phyloP scores from a whole-genome alignment of 495 filamentous ascomycete genomes.

The Wilcoxina mikolae region DNA sequence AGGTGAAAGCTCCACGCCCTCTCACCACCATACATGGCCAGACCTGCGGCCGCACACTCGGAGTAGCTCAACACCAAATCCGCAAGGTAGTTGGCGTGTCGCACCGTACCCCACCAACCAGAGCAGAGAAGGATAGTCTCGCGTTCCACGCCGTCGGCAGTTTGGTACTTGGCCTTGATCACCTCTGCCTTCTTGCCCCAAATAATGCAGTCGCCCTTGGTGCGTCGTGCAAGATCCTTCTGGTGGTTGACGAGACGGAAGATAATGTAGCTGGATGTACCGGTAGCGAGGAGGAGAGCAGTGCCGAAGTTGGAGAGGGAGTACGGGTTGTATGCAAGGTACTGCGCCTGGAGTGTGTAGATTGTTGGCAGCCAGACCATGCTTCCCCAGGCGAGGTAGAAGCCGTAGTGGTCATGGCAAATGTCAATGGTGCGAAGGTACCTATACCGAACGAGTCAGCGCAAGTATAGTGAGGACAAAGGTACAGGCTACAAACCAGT shows the following conservation, averaged over 20 bases:
- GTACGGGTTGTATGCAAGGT: slow-evolving; percentile 35
- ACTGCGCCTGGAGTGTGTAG: slow-evolving; percentile 39
- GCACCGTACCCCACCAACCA: slow-evolving; percentile 38
- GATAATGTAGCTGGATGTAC: slow-evolving; percentile 33
- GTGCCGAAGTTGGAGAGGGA: slow-evolving; percentile 25
- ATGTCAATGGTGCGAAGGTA: slow-evolving; percentile 41
- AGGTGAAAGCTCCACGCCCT: slow-evolving; percentile 15
- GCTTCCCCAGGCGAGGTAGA: slow-evolving; percentile 38
- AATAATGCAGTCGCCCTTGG: slow-evolving; percentile 32
- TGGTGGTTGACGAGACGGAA: slow-evolving; percentile 38
- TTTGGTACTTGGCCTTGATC: slow-evolving; percentile 31
- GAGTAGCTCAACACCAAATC: slow-evolving; percentile 35
- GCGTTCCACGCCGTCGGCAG: slow-evolving; percentile 32
- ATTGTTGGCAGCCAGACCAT: slow-evolving; percentile 34
- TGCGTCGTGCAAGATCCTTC: slow-evolving; percentile 34
- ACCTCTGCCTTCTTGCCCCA: slow-evolving; percentile 34
- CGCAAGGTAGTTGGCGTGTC: slow-evolving; percentile 38
- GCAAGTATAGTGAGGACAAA: not conserved
- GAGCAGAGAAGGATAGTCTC: slow-evolving; percentile 34
- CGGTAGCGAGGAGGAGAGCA: slow-evolving; percentile 27
- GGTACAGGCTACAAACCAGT: slow-evolving; percentile 27
- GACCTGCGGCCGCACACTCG: slow-evolving; percentile 34
- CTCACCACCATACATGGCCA: slow-evolving; percentile 1
- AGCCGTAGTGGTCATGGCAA: slow-evolving; percentile 39
- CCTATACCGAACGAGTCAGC: slow-evolving; percentile 16